Evolutionary conservation across 148 eudicot genomes (phyloP).

Genomic region (Camellia granthamiana): DNA sequence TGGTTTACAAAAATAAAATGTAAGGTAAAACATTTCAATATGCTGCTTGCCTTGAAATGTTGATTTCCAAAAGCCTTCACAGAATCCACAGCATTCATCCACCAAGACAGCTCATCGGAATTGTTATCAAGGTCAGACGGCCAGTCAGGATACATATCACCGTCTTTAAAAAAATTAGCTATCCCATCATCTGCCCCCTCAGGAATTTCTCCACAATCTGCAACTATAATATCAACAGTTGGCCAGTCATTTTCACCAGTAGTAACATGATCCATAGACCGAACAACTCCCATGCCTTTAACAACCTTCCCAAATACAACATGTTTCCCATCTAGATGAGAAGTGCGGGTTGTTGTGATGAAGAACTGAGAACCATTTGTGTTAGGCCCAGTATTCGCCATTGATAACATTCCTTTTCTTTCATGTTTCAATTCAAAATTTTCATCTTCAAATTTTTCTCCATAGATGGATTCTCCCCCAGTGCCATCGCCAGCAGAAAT

Average conservation of each 20-base stretch:
- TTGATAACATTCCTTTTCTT: conserved; percentile 85
- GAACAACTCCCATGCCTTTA: conserved; percentile 92
- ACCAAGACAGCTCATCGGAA: conserved; percentile 70
- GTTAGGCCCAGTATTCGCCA: conserved; percentile 83
- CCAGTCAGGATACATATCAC: conserved; percentile 82
- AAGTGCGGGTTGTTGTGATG: conserved; percentile 80
- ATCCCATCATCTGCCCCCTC: conserved; percentile 76
- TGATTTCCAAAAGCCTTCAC: conserved; percentile 73
- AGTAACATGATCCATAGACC: conserved; percentile 69
- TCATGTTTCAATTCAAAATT: conserved; percentile 85
- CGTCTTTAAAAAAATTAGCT: conserved; percentile 70
- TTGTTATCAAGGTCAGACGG: conserved; percentile 69
- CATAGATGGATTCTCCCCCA: conserved; percentile 97
- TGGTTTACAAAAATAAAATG: too few species aligned
- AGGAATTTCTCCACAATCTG: conserved; percentile 79
- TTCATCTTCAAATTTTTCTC: conserved; percentile 79
- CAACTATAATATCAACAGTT: conserved; percentile 42
- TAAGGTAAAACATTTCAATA: not conserved
- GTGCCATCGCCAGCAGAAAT: conserved; percentile 81
- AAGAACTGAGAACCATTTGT: conserved; percentile 87
- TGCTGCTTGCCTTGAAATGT: conserved; percentile 58
- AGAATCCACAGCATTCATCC: conserved; percentile 71
- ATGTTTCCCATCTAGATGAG: conserved; percentile 84
- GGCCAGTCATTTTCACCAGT: conserved; percentile 52
- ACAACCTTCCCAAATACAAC: conserved; percentile 91